Evolutionary conservation across 75 land plant genomes (phyloP).

Genomic region (Larix kaempferi): DNA sequence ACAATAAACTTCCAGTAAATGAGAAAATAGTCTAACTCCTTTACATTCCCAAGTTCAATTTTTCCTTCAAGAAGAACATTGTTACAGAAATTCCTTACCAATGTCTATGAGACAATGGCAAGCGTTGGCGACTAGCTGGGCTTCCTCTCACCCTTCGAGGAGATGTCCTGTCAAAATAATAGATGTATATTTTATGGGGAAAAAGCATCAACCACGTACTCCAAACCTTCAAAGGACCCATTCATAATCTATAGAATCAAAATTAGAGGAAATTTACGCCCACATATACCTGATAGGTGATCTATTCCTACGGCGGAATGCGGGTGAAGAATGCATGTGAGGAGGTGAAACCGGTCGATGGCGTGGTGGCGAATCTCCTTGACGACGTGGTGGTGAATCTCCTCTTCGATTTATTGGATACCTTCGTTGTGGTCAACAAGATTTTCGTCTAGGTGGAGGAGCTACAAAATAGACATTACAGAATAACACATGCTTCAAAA

Average conservation of each 20-base stretch:
- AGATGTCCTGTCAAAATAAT: constrained; percentile 27
- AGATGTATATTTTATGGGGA: neutral
- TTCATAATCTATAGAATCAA: neutral
- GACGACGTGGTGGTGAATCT: constrained; percentile 39
- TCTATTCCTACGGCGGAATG: constrained; percentile 58
- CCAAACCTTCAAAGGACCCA: neutral
- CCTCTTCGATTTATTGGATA: constrained; percentile 50
- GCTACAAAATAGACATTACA: constrained; percentile 25
- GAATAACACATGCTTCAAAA: neutral
- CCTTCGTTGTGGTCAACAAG: constrained; percentile 49
- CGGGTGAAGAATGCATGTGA: constrained; percentile 81
- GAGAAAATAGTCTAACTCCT: too few relatives aligned
- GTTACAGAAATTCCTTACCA: too few relatives aligned
- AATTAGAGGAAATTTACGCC: neutral
- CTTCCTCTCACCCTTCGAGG: constrained; percentile 72
- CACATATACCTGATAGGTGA: constrained; percentile 68
- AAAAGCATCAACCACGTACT: neutral
- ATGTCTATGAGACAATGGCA: constrained; percentile 72
- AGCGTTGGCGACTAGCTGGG: constrained; percentile 64
- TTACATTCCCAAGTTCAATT: too few relatives aligned
- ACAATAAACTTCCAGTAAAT: too few relatives aligned
- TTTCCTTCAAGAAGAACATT: too few relatives aligned
- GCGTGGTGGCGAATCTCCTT: constrained; percentile 46
- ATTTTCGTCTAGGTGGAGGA: constrained; percentile 66
- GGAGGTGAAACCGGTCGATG: too few relatives aligned